Conservation (phyloP, 108 stramenopile species). For the Fistulifera solaris region DNA sequence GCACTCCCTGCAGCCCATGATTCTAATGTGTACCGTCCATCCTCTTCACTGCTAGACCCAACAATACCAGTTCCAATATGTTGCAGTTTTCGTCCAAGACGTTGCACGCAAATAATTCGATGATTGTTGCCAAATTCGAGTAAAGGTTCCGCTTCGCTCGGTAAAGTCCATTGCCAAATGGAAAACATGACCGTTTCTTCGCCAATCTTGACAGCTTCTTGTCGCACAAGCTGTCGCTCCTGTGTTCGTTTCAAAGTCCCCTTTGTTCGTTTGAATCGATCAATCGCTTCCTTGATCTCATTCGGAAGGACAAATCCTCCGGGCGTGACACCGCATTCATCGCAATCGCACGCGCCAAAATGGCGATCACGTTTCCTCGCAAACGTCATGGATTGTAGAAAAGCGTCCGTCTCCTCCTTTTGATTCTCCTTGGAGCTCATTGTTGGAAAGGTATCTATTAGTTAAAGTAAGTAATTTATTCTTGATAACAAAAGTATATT, state of each 20-base stretch:
- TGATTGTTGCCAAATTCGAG: slow-evolving; percentile 1
- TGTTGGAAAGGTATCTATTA: no score
- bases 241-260: not conserved
- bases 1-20: not conserved
- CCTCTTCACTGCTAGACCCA: not conserved
- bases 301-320: not conserved
- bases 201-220: slow-evolving; percentile 1
- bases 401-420: not conserved
- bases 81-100: not conserved
- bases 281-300: not conserved
- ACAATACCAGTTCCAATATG: not conserved
- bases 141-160: not conserved
- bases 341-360: not conserved
- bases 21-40: not conserved
- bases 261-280: slow-evolving; percentile 1
- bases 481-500: no score
- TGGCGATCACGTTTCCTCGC: not conserved
- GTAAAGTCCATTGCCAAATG: slow-evolving; percentile 1
- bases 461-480: no score
- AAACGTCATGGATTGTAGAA: slow-evolving; percentile 3
- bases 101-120: slow-evolving; percentile 1
- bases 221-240: not conserved
- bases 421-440: no score
- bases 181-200: not conserved
- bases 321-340: not conserved